Evolutionary conservation across 495 filamentous ascomycete species (phyloP).

Genomic region (Neurospora sp.): DNA sequence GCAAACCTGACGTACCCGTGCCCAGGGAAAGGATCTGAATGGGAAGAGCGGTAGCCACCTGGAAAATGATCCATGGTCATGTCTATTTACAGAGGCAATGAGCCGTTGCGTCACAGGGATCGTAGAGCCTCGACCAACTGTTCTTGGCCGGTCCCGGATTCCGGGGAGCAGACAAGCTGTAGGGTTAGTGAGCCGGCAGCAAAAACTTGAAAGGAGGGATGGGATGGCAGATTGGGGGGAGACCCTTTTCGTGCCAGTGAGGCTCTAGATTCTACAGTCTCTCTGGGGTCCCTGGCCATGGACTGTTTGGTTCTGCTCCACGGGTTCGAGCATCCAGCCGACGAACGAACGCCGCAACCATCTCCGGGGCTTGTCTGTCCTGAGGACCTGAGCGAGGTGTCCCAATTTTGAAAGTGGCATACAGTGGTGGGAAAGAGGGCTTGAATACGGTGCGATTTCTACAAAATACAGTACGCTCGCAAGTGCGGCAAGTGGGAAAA

Average conservation of each 20-base stretch:
- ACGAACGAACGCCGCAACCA: not conserved
- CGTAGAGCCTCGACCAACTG: not conserved
- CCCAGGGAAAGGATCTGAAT: not conserved
- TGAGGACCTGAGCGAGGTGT: not conserved
- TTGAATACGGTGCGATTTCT: not conserved
- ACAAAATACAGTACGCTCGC: not conserved
- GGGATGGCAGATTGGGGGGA: not conserved
- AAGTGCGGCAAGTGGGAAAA: not conserved
- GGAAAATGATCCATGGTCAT: not conserved
- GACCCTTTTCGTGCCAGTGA: not conserved
- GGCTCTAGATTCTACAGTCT: not conserved
- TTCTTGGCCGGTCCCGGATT: not conserved
- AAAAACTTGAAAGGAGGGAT: not conserved
- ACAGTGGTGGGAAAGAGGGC: not conserved
- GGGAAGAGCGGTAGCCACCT: not conserved
- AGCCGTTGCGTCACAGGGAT: not conserved
- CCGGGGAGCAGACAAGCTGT: not conserved
- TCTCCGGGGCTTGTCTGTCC: not conserved
- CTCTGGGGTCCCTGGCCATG: not conserved
- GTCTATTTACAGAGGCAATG: not conserved
- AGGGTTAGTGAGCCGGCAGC: not conserved
- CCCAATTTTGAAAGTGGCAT: not conserved
- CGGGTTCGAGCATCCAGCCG: not conserved
- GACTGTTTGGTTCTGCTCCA: not conserved
- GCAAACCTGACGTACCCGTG: not conserved